Base-by-base conservation (phyloP, 2,329 filamentous ascomycete genomes). In the Hysterium pulicare region DNA sequence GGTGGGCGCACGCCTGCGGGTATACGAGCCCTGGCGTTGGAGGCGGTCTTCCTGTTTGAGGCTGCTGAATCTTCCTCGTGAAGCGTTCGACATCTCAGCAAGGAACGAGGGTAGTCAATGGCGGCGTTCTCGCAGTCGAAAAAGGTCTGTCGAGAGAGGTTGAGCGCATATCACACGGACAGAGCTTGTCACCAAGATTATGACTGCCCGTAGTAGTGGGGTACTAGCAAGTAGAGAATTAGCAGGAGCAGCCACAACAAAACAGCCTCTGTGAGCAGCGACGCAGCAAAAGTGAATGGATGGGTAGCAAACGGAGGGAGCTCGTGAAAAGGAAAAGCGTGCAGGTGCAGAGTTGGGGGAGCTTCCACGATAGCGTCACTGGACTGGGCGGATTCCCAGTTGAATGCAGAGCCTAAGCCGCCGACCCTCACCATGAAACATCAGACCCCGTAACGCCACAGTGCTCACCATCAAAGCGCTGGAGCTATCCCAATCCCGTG, bases 31-130 rank as follows among this genome's bases (percentile, higher is more conserved):
- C 38, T 62, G 55, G 33, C 69, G 69, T 51, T 68, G 63, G 33
- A 68, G 59, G 38, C 66, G 57, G 31, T 70, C 67, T 20, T 63
- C 60, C 28, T 62, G 59, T 49, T 68, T 65, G 45, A 72, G 56
- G 47, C 67, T 73, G 64, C 68, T 68, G 43, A 71, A 59, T 43
- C 68, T 66, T 44, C 54, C 54, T 38, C 60, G 61, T 37, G 49
- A 37, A 35, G 31, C 23, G 21, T 33, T 42, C 41, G 51, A 53
- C 62, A 68, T 68, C 40, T 50, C 48, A 41, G 32, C 44, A 22
- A 44, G 37, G 3, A 16, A 28, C 40, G 16, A 42, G 33, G 45
- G 42, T 41, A 42, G 40, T 52, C 51, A 51, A 45, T 35, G 46
- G 56, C 44, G 51, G 51, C 20, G 41, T 47, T 41, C 22, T 37